Conservation (phyloP, 2,329 filamentous ascomycete species). For the Hirsutella minnesotensis region DNA sequence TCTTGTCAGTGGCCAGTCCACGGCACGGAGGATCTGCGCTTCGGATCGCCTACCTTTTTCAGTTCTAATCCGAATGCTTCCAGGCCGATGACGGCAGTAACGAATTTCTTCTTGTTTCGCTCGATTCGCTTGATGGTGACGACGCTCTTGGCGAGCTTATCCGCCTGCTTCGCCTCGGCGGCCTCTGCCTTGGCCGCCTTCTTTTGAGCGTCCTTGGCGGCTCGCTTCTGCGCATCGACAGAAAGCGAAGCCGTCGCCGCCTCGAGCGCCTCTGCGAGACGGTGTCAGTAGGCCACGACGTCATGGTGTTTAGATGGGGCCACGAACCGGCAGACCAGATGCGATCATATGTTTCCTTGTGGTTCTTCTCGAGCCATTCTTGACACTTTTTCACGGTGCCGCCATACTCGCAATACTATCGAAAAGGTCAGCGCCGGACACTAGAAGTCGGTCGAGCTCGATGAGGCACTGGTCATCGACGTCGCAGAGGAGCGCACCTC, state of each 20-base stretch:
- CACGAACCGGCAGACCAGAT: conserved; percentile 76
- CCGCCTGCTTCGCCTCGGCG: conserved; percentile 70
- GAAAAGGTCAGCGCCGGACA: conserved; percentile 6
- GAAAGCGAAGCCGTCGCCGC: conserved; percentile 78
- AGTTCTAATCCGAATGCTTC: conserved; percentile 85
- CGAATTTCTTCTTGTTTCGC: conserved; percentile 94
- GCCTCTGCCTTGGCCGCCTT: conserved; percentile 91
- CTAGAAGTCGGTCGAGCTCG: not conserved
- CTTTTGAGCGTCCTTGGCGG: conserved; percentile 91
- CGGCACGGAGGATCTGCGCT: not conserved
- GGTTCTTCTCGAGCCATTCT: conserved; percentile 76
- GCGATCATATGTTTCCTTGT: conserved; percentile 60
- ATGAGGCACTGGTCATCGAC: not conserved
- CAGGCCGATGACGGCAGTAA: conserved; percentile 82
- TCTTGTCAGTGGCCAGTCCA: conserved; percentile 1
- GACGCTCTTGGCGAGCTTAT: conserved; percentile 71
- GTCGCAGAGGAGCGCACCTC: conserved; percentile 34
- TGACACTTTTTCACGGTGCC: conserved; percentile 94
- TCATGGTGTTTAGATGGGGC: not conserved
- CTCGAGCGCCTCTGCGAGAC: conserved; percentile 57
- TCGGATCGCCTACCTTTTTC: conserved; percentile 54
- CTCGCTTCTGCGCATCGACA: conserved; percentile 84
- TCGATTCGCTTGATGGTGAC: conserved; percentile 93
- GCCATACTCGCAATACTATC: conserved; percentile 96
- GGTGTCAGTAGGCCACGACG: not conserved